Evolutionary conservation across 2,329 filamentous ascomycete genomes (phyloP), one percentile per base, ranked within the genome.

Genomic region (Pseudocercospora vitis): DNA sequence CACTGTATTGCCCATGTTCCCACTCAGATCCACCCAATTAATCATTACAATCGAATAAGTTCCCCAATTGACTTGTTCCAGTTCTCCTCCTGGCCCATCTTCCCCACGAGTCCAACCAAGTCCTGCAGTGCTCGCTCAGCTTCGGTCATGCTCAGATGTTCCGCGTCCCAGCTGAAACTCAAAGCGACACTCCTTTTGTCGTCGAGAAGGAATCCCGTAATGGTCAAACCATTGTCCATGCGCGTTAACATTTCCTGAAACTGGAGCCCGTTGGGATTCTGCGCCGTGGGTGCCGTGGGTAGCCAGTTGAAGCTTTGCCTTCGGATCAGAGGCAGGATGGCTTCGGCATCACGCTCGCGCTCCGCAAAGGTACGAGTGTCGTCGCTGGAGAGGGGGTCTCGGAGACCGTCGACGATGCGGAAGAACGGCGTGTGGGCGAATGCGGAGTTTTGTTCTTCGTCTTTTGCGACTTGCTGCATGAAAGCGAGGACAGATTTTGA

Each of bases 261-360:
- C 40, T 54, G 56, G 23, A 68, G 50, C n/a, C 65, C 65, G 33
- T 61, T 62, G 9, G 61, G 56, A 50, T 63, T 60, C 50, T 64
- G 60, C 3, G 63, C 63, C 4, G 59, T 68, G 2, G 65, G 65
- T 6, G 66, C 60, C 11, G 62, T 65, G 12, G 66, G 65, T 24
- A 69, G 55, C 66, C 66, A 69, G 48, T 69, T 69, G 66, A 68
- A 68, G 21, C 59, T 64, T 51, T 68, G 66, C 23, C 66, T 54
- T 9, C 66, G 52, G 50, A 68, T 67, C 40, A 68, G 51, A 2
- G 62, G 61, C 2, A 68, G 50, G 4, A 68, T 40, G n/a, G 61
- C 51, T n/a, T 65, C 63, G 6, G 65, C 66, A 39, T 69, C 66
- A 8, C 57, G 47, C 35, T 68, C 64, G 6, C 65, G 57, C 39